Evolutionary conservation across 2,329 filamentous ascomycete species (phyloP), one percentile per base, ranked within the genome.

Genomic region (Penicillium psychrosexuale): DNA sequence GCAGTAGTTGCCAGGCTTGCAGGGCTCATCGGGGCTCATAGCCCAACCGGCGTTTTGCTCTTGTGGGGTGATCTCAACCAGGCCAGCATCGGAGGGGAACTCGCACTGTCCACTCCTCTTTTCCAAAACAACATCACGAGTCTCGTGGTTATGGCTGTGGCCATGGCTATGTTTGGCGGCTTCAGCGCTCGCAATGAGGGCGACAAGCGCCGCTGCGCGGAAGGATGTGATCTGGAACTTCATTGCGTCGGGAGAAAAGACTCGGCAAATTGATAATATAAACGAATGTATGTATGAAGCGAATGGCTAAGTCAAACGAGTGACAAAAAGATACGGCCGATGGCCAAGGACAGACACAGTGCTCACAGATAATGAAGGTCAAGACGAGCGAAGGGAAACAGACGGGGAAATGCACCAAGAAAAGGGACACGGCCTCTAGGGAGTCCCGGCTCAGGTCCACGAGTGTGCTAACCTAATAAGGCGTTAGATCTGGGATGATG

Each of bases 11-110:
- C 84, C 87, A 5, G 84, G 81, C 55, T 77, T 78, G 71, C 89
- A 92, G 51, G 81, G 70, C 69, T 88, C 82, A 70, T 92, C 85
- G 4, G 89, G 88, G 65, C 86, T 88, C 83, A 92, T 85, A 39
- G 89, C 89, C 85, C 89, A 93, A 58, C 89, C 89, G 47, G 79
- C 86, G 74, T 93, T 93, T 69, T 75, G 68, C 40, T 71, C 69
- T 49, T 76, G 77, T 5, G 87, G 87, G 9, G 87, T 89, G 49
- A 93, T 80, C 13, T 83, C 71, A 42, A 91, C 82, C 66, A 92
- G 74, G 50, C 87, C 86, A 30, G 82, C 80, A 66, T 88, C 79
- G 33, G 78, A 76, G 11, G 89, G 89, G 65, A 92, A 88, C 51
- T 78, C 66, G 73, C 89, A 92, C 53, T 78, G 74, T 47, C 74